Percentiles rank a stretch among this genome's conserved stretches.
phyloP scores from a whole-genome alignment of 306 rosid species.

The Potentilla sterilis region DNA sequence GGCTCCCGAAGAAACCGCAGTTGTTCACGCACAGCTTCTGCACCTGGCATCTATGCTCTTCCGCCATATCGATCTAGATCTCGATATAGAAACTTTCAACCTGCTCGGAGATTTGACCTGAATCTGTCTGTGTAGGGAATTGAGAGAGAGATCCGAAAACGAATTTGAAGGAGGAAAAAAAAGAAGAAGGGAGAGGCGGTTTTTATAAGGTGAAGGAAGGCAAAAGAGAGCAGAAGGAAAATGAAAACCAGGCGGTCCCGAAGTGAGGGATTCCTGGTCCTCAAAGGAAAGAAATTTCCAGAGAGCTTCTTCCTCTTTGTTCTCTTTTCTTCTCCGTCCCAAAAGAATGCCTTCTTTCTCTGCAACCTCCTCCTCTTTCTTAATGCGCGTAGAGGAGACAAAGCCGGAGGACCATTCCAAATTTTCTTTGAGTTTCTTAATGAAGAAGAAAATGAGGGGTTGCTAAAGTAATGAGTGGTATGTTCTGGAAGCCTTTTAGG shows the following conservation, averaged over 20 bases:
- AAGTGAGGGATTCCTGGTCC: conserved; percentile 32
- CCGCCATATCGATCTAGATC: conserved; percentile 51
- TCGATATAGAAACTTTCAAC: no score
- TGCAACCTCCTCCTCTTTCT: background rate
- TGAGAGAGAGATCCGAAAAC: no score
- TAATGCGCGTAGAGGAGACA: conserved; percentile 23
- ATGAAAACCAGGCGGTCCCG: conserved; percentile 17
- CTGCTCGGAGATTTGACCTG: no score
- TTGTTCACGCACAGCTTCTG: conserved; percentile 70
- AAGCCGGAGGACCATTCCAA: conserved; percentile 22
- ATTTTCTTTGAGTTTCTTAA: background rate
- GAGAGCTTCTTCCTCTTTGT: conserved; percentile 8
- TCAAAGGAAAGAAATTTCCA: conserved; percentile 38
- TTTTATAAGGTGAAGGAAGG: background rate
- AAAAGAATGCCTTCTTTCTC: conserved; percentile 1
- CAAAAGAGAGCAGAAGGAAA: conserved; percentile 23
- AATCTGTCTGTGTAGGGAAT: no score
- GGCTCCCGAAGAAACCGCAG: conserved; percentile 80
- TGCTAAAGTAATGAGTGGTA: background rate
- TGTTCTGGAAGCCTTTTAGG: conserved; percentile 38
- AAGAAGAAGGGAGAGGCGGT: background rate
- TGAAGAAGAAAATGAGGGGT: background rate
- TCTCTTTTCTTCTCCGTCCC: background rate
- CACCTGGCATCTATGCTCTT: conserved; percentile 80
- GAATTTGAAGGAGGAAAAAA: conserved; percentile 13